phyloP scores from a whole-genome alignment of 257 asterid genomes.

The Anisodus acutangulus region DNA sequence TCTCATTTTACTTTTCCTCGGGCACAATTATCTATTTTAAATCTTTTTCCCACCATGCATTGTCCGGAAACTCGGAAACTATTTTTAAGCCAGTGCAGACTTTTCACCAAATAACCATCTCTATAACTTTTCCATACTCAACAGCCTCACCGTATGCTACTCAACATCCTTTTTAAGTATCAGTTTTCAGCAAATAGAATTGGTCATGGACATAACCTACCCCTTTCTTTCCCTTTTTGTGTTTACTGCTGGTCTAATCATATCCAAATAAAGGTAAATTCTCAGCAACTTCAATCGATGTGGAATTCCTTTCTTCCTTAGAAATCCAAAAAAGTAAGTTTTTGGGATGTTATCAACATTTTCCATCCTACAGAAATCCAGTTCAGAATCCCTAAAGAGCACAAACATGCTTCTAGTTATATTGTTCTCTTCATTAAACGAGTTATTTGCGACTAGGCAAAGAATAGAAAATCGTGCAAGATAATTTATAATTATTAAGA shows the following conservation, averaged over 20 bases:
- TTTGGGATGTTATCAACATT: not conserved
- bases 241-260: not conserved
- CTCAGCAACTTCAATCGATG: not conserved
- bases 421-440: conserved; percentile 19
- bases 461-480: conserved; percentile 1
- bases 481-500: not conserved
- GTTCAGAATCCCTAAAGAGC: not conserved
- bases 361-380: not conserved
- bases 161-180: not conserved
- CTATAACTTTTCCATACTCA: not conserved
- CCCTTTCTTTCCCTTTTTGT: not conserved
- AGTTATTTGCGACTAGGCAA: conserved; percentile 7
- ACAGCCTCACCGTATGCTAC: not conserved
- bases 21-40: not conserved
- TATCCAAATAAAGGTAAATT: not conserved
- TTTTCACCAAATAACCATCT: not conserved
- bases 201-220: not conserved
- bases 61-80: not conserved
- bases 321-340: not conserved
- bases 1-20: not conserved
- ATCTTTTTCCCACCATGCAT: not conserved
- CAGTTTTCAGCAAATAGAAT: not conserved
- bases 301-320: not conserved
- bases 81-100: not conserved
- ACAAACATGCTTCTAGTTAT: not conserved